Conservation (phyloP, 2,329 filamentous ascomycete species). For the Colletotrichum cuscutae region DNA sequence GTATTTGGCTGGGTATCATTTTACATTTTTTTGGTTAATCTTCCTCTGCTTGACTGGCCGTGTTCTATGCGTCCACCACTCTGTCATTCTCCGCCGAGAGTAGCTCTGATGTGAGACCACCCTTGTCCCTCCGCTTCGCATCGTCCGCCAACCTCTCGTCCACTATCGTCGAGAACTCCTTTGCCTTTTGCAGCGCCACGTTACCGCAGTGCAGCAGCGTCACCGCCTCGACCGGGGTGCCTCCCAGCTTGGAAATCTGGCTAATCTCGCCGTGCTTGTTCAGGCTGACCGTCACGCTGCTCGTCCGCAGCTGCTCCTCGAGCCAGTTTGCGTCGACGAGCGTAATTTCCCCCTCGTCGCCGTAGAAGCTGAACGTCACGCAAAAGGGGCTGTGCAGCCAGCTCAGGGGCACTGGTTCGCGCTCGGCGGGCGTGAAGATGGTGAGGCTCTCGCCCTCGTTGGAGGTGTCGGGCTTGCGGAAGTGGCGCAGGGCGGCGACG, state of each 20-base stretch:
- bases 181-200: conserved; percentile 80
- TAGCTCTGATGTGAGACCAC: conserved; percentile 80
- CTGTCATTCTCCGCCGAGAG: conserved; percentile 86
- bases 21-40: conserved; percentile 34
- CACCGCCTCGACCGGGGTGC: conserved; percentile 82
- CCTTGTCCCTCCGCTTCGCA: conserved; percentile 79
- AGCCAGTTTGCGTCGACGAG: conserved; percentile 77
- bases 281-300: conserved; percentile 82
- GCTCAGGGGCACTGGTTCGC: conserved; percentile 89
- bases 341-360: conserved; percentile 75
- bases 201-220: conserved; percentile 80
- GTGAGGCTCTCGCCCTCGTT: conserved; percentile 87
- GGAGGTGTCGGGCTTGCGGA: conserved; percentile 87
- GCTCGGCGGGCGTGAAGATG: conserved; percentile 84
- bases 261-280: conserved; percentile 93
- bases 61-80: conserved; percentile 50
- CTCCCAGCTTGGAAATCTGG: conserved; percentile 90
- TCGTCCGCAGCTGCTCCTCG: conserved; percentile 81
- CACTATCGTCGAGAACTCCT: conserved; percentile 80
- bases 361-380: conserved; percentile 88
- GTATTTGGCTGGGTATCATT: conserved; percentile 35
- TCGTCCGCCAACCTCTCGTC: conserved; percentile 81
- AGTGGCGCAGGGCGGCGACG: conserved; percentile 89
- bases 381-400: conserved; percentile 94
- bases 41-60: conserved; percentile 32